Percentiles rank a stretch among this genome's conserved stretches.
Evolutionary conservation across 352 stramenopile species (phyloP).

Genomic region (Pythium aphanidermatum): DNA sequence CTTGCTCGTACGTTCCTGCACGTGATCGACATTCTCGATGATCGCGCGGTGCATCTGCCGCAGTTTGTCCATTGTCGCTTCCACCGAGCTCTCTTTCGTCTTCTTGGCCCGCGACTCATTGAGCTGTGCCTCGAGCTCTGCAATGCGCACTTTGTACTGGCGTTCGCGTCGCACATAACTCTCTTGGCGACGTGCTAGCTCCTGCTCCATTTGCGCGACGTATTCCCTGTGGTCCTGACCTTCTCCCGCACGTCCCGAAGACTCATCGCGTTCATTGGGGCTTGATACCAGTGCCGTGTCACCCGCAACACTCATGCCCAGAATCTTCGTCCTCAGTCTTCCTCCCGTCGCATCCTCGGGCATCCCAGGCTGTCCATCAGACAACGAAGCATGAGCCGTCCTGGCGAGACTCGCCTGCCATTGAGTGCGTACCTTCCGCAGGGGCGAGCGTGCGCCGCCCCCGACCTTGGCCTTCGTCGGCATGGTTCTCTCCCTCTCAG

Average conservation of each 20-base stretch:
- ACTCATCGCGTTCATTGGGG: slow-evolving; percentile 24
- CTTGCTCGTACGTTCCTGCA: slow-evolving; percentile 88
- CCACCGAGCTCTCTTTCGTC: slow-evolving; percentile 54
- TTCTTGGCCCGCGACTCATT: slow-evolving; percentile 67
- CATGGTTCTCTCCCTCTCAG: slow-evolving; percentile 1
- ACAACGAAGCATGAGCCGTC: neutral
- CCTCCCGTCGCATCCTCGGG: slow-evolving; percentile 33
- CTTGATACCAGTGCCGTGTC: slow-evolving; percentile 33
- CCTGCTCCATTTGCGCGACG: slow-evolving; percentile 50
- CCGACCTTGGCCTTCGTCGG: slow-evolving; percentile 9
- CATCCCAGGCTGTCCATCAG: slow-evolving; percentile 5
- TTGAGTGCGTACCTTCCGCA: slow-evolving; percentile 3
- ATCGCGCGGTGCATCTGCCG: slow-evolving; percentile 83
- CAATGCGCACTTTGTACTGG: slow-evolving; percentile 84
- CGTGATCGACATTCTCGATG: slow-evolving; percentile 84
- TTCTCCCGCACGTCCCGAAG: too few relatives aligned
- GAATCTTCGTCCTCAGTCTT: slow-evolving; percentile 56
- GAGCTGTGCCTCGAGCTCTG: slow-evolving; percentile 67
- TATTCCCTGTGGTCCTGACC: slow-evolving; percentile 34
- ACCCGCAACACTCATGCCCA: slow-evolving; percentile 40
- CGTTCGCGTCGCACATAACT: slow-evolving; percentile 84
- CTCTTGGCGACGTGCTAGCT: slow-evolving; percentile 62
- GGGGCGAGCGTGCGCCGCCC: slow-evolving; percentile 9
- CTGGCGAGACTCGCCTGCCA: neutral
- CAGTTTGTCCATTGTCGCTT: slow-evolving; percentile 76